phyloP scores from a whole-genome alignment of 1,139 yeast species.

The Suhomyces coccinellae region DNA sequence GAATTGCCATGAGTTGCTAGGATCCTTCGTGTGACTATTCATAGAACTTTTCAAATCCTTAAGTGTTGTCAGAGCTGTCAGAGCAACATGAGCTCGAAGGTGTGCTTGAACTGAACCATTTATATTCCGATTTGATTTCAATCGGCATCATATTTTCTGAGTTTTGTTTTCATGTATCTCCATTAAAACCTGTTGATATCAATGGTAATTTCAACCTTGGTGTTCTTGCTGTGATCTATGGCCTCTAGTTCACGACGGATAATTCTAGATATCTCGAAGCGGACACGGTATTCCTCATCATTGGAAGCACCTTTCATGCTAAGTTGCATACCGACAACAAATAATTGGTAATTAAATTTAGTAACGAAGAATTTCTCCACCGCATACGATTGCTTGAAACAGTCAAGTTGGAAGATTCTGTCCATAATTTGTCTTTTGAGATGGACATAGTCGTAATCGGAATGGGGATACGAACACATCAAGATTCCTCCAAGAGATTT shows the following conservation, averaged over 20 bases:
- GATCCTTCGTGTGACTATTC: no score
- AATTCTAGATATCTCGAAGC: constrained; percentile 55
- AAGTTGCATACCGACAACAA: constrained; percentile 55
- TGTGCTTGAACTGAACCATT: no score
- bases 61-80: no score
- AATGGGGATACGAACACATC: constrained; percentile 53
- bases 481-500: constrained; percentile 53
- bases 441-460: constrained; percentile 39
- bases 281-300: constrained; percentile 61
- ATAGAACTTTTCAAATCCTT: no score
- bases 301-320: constrained; percentile 67
- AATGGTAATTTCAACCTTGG: constrained; percentile 57
- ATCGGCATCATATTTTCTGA: no score
- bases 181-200: constrained; percentile 50
- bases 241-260: constrained; percentile 34
- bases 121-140: no score
- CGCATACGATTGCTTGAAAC: constrained; percentile 50
- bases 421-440: constrained; percentile 36
- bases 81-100: no score
- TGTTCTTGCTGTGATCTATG: constrained; percentile 26
- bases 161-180: not conserved
- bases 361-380: constrained; percentile 55
- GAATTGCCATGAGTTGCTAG: no score
- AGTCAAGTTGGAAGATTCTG: constrained; percentile 45
- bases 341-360: constrained; percentile 60